These are phyloP conservation scores for Lobosporangium transversale DNA, from an alignment of 192 early-diverging fungal species.

Conservation along the genomic window DNA sequence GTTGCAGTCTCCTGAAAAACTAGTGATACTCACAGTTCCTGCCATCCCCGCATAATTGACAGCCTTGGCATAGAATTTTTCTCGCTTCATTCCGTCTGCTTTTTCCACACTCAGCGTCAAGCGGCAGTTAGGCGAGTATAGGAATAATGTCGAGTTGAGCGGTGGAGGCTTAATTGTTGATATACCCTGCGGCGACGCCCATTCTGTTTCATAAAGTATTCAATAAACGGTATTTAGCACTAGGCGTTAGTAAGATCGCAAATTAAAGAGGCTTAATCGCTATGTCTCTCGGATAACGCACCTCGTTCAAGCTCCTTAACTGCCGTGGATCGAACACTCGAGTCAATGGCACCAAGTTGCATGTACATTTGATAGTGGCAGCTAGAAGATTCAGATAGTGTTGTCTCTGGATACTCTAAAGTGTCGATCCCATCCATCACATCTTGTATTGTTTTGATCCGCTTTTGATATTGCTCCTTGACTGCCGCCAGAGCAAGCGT, in stretches of 20 bases:
- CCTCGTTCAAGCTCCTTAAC: constrained; percentile 62
- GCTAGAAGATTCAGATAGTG: constrained; percentile 19
- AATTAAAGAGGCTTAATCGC: too few relatives aligned
- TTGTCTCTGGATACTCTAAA: constrained; percentile 42
- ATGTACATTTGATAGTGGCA: constrained; percentile 59
- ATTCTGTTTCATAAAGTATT: constrained; percentile 31
- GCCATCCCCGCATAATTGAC: constrained; percentile 61
- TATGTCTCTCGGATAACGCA: too few relatives aligned
- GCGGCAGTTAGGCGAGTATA: constrained; percentile 62
- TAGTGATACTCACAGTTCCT: constrained; percentile 25
- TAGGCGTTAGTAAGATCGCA: too few relatives aligned
- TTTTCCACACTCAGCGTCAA: constrained; percentile 41
- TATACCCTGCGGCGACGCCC: constrained; percentile 62
- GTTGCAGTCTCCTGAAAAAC: not conserved
- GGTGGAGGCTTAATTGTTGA: constrained; percentile 55
- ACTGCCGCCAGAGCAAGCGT: constrained; percentile 34
- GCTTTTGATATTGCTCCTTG: constrained; percentile 48
- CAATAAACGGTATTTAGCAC: too few relatives aligned
- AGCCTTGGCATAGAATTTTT: constrained; percentile 63
- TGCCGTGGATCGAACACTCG: constrained; percentile 43
- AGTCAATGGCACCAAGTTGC: constrained; percentile 58
- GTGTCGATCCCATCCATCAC: constrained; percentile 25
- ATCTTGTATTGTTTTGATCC: constrained; percentile 51
- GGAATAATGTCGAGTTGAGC: constrained; percentile 47
- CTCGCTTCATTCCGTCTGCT: constrained; percentile 58